These are phyloP conservation scores for Physocladia obscura DNA, from an alignment of 192 early-diverging fungal species.

Conservation along the genomic window DNA sequence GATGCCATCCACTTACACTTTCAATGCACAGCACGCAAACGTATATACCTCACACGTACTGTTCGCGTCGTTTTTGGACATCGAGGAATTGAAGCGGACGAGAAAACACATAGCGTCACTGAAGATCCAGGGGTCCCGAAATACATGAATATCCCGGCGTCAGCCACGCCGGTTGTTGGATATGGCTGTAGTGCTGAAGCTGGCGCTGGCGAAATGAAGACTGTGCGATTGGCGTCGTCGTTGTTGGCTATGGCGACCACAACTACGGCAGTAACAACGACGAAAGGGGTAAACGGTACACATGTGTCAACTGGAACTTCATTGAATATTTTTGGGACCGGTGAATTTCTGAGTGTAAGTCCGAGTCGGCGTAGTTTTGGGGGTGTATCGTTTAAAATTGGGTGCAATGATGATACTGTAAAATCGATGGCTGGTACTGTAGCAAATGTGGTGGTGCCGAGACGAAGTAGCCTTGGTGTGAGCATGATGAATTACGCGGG, in stretches of 20 bases:
- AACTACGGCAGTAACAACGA: background rate
- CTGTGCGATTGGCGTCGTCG: background rate
- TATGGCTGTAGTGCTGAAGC: no score
- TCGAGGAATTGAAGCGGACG: constrained; percentile 61
- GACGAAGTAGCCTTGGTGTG: no score
- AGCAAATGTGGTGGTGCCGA: no score
- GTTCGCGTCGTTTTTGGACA: constrained; percentile 77
- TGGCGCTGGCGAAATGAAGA: background rate
- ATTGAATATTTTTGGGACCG: background rate
- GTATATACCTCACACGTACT: constrained; percentile 63
- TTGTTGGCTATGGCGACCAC: background rate
- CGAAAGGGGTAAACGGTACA: no score
- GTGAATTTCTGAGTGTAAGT: constrained; percentile 16
- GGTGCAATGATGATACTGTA: no score
- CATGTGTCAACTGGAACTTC: no score
- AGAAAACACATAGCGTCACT: constrained; percentile 59
- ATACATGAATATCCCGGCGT: constrained; percentile 31
- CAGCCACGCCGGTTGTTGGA: background rate
- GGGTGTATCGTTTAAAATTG: no score
- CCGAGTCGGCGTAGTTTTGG: constrained; percentile 11
- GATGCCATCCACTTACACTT: constrained; percentile 82
- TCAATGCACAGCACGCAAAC: constrained; percentile 51
- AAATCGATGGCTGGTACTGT: no score
- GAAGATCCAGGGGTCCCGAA: constrained; percentile 60
- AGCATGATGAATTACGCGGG: no score